Conservation (phyloP, 495 filamentous ascomycete species). For the Talaromyces ruber region DNA sequence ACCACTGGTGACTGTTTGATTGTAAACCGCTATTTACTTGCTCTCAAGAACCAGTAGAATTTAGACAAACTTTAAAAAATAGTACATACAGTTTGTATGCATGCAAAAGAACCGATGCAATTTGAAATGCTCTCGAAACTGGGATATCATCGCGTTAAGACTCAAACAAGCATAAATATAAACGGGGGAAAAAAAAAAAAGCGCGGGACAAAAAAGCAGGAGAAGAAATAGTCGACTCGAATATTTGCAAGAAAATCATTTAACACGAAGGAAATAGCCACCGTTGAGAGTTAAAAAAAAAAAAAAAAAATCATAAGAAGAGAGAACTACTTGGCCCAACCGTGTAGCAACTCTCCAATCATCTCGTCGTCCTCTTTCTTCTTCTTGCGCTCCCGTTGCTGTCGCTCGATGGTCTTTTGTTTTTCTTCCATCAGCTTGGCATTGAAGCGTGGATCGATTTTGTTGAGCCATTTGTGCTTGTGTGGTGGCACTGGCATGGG, state of each 20-base stretch:
- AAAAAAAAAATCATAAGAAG: background rate
- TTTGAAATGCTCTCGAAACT: background rate
- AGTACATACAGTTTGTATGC: background rate
- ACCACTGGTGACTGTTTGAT: background rate
- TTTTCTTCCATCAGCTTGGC: slow-evolving; percentile 5
- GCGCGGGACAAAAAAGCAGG: background rate
- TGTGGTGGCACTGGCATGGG: background rate
- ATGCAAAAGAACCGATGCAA: background rate
- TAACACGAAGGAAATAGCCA: background rate
- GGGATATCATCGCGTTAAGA: slow-evolving; percentile 2
- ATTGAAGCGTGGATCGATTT: slow-evolving; percentile 6
- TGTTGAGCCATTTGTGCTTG: slow-evolving; percentile 7
- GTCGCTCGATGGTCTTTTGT: background rate
- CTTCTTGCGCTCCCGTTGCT: slow-evolving; percentile 4
- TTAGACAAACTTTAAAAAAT: background rate
- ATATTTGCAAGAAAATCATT: background rate
- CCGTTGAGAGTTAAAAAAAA: background rate
- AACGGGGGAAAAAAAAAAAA: background rate
- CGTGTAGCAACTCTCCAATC: background rate
- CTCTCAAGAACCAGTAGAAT: background rate
- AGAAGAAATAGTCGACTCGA: background rate
- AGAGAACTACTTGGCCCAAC: slow-evolving; percentile 1
- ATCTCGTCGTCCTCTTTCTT: slow-evolving; percentile 2
- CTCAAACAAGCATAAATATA: background rate
- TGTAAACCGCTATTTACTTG: background rate